Conservation (phyloP, 2,329 filamentous ascomycete species). For the Aspergillus pseudoglaucus region DNA sequence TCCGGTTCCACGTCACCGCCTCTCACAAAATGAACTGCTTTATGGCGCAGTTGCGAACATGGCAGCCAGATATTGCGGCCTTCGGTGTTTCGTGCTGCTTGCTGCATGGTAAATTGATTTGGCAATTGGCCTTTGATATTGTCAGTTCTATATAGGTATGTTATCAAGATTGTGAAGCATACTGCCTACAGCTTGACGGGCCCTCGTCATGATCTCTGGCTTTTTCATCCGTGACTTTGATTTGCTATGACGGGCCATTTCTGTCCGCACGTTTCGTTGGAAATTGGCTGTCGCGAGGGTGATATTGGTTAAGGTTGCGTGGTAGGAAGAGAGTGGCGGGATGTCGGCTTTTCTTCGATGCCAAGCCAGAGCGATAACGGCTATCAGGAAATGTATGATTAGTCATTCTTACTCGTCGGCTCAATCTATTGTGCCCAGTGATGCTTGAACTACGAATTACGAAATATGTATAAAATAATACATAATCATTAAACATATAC, state of each 20-base stretch:
- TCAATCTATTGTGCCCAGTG: too few species aligned
- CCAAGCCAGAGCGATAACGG: too few species aligned
- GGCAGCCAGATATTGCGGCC: constrained; percentile 43
- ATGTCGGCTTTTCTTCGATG: not conserved
- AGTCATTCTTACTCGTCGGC: too few species aligned
- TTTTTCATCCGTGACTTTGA: constrained; percentile 8
- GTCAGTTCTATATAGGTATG: constrained; percentile 4
- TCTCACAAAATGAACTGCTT: constrained; percentile 55
- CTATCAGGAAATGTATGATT: too few species aligned
- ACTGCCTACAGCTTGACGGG: constrained; percentile 1
- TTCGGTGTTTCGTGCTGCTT: constrained; percentile 55
- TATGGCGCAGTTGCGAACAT: constrained; percentile 48
- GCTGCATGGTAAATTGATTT: constrained; percentile 42
- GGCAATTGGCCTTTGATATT: constrained; percentile 10
- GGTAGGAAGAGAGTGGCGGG: not conserved
- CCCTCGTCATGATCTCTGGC: constrained; percentile 2
- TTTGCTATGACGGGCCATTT: constrained; percentile 14
- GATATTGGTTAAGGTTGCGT: not conserved
- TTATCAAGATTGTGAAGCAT: not conserved
- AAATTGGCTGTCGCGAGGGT: not conserved
- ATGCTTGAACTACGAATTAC: too few species aligned
- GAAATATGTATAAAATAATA: too few species aligned
- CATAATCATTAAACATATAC: too few species aligned
- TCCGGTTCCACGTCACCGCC: constrained; percentile 45
- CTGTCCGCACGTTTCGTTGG: not conserved